Evolutionary conservation across 1,284 basidiomycete genomes (phyloP).

Genomic region (Psilocybe mexicana): DNA sequence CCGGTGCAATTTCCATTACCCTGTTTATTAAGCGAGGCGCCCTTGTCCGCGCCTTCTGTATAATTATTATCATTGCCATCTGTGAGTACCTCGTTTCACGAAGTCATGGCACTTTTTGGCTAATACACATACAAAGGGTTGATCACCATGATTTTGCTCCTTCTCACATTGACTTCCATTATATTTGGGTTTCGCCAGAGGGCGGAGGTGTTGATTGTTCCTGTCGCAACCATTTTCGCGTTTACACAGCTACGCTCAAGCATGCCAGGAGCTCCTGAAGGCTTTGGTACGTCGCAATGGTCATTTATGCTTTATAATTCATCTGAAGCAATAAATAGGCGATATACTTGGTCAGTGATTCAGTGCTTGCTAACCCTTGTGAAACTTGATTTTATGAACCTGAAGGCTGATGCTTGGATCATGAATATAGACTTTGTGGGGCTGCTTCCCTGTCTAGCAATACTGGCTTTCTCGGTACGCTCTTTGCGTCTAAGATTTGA

Average conservation of each 20-base stretch:
- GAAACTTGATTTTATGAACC: not conserved
- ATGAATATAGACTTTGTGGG: not conserved
- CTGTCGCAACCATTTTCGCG: not conserved
- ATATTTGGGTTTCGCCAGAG: not conserved
- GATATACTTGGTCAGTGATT: not conserved
- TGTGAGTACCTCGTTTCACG: not conserved
- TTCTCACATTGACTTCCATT: not conserved
- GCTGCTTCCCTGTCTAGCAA: not conserved
- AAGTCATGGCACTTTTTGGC: too few relatives aligned
- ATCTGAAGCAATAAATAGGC: not conserved
- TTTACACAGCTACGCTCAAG: not conserved
- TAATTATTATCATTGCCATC: not conserved
- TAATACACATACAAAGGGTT: not conserved
- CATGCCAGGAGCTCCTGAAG: not conserved
- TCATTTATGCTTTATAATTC: not conserved
- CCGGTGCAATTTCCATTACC: too few relatives aligned
- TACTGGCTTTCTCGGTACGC: not conserved
- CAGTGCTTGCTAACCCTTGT: not conserved
- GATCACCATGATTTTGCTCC: not conserved
- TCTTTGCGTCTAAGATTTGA: not conserved
- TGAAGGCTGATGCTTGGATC: not conserved
- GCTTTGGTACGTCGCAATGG: not conserved
- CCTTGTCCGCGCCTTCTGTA: not conserved
- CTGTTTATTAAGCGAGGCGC: not conserved
- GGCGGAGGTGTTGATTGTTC: not conserved